A percentile compares a stretch with the other conserved stretches of the same genome.
Conservation (phyloP, 441 rosid species). For the Isatis lusitanica region DNA sequence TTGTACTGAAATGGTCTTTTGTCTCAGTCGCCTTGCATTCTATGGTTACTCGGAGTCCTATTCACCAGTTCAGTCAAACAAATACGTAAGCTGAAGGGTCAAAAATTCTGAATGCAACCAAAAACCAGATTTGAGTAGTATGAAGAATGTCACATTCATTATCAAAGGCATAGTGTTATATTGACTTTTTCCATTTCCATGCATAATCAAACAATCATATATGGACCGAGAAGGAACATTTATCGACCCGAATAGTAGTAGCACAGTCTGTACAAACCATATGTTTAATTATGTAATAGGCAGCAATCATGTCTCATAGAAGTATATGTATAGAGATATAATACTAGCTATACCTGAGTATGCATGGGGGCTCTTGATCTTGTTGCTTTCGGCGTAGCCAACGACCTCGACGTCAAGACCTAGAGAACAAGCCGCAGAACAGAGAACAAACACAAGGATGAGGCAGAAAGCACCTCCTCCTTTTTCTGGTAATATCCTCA, state of each 20-base stretch:
- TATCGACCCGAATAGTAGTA: not conserved
- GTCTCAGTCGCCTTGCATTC: constrained; percentile 60
- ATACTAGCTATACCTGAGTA: constrained; percentile 48
- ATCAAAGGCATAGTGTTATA: not conserved
- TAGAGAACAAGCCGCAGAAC: constrained; percentile 21
- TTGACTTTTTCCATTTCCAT: not conserved
- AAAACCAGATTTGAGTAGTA: not conserved
- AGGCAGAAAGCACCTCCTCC: constrained; percentile 43
- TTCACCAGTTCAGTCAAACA: not conserved
- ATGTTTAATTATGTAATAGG: not conserved
- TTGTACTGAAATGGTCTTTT: constrained; percentile 46
- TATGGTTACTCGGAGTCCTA: constrained; percentile 71
- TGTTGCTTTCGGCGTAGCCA: constrained; percentile 46
- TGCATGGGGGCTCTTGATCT: constrained; percentile 45
- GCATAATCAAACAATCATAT: not conserved
- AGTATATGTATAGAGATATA: not conserved
- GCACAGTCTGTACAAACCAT: not conserved
- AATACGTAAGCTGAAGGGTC: not conserved
- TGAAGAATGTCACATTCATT: not conserved
- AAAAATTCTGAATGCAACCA: not conserved
- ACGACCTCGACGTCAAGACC: constrained; percentile 31
- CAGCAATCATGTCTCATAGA: not conserved
- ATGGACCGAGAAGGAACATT: not conserved
- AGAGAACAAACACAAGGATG: constrained; percentile 27
- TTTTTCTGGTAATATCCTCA: constrained; percentile 43